Percentiles rank a stretch among this genome's conserved stretches.
phyloP scores from a whole-genome alignment of 306 rosid genomes.

The Erythrophleum fordii region DNA sequence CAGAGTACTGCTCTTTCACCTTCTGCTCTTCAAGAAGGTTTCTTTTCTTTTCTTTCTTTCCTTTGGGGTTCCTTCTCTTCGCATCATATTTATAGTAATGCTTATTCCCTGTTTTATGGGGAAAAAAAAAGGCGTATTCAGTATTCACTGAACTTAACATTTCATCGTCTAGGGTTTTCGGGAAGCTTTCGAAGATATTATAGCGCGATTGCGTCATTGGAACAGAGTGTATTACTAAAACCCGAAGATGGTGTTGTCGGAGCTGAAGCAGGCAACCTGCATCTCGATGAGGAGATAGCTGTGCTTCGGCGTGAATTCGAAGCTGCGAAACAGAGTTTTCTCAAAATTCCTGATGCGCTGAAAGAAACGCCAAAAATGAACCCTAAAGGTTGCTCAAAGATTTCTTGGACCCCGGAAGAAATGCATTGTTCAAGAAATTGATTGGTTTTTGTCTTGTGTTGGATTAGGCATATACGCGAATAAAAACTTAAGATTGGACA shows the following conservation, averaged over 20 bases:
- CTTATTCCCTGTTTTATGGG: constrained; percentile 16
- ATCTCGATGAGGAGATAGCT: constrained; percentile 52
- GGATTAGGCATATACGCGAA: constrained; percentile 86
- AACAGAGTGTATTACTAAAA: constrained; percentile 37
- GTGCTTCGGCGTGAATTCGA: constrained; percentile 67
- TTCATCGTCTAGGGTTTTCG: constrained; percentile 52
- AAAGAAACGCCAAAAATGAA: constrained; percentile 75
- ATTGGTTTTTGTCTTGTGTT: constrained; percentile 24
- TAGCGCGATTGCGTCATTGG: constrained; percentile 37
- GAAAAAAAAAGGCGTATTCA: neutral
- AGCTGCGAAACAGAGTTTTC: constrained; percentile 68
- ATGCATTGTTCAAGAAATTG: constrained; percentile 7
- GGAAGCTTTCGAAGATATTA: constrained; percentile 56
- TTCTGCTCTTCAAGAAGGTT: constrained; percentile 55
- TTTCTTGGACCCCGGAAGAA: neutral
- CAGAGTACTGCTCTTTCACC: constrained; percentile 48
- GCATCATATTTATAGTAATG: neutral
- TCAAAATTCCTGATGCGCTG: constrained; percentile 66
- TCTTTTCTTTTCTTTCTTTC: neutral
- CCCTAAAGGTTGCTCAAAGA: constrained; percentile 69
- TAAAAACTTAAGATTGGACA: constrained; percentile 81
- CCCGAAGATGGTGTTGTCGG: constrained; percentile 19
- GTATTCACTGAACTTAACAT: neutral
- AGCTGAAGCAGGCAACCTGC: constrained; percentile 25
- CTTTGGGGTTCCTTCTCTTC: neutral